Percentiles rank a stretch among this genome's conserved stretches.
phyloP scores from a whole-genome alignment of 495 filamentous ascomycete genomes.

The Venustampulla echinocandica region DNA sequence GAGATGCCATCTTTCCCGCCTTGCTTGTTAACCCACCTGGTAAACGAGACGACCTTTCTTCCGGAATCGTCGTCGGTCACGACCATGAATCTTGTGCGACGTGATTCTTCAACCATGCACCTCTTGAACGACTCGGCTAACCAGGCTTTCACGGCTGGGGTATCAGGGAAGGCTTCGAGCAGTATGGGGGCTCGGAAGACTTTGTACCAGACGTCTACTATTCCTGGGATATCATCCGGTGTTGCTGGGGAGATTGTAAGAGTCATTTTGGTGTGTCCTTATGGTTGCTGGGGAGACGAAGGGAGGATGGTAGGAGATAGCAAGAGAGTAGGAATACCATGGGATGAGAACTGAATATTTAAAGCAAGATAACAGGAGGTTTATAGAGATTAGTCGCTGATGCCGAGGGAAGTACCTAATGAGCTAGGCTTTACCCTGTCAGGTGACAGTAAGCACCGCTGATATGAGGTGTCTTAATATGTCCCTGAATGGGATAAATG shows the following conservation, averaged over 20 bases:
- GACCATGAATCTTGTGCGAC: not conserved
- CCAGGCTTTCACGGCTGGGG: not conserved
- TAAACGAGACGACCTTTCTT: not conserved
- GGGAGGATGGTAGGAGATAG: not conserved
- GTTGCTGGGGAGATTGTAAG: conserved; percentile 3
- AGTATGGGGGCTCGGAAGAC: not conserved
- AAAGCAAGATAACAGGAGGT: no score
- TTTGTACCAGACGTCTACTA: not conserved
- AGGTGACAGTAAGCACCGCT: not conserved
- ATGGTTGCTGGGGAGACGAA: not conserved
- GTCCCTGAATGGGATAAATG: no score
- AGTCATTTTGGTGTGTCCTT: not conserved
- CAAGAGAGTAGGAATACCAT: not conserved
- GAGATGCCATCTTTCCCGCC: not conserved
- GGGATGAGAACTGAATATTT: not conserved
- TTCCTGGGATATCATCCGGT: not conserved
- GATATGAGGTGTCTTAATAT: no score
- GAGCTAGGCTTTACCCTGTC: no score
- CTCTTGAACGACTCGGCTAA: not conserved
- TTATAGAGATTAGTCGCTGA: no score
- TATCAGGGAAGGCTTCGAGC: not conserved
- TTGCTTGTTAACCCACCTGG: conserved; percentile 1
- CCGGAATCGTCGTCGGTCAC: not conserved
- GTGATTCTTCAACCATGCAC: not conserved
- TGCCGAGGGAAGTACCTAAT: no score